Conservation (phyloP, 1,284 basidiomycete species). For the Trichosporon sp. region DNA sequence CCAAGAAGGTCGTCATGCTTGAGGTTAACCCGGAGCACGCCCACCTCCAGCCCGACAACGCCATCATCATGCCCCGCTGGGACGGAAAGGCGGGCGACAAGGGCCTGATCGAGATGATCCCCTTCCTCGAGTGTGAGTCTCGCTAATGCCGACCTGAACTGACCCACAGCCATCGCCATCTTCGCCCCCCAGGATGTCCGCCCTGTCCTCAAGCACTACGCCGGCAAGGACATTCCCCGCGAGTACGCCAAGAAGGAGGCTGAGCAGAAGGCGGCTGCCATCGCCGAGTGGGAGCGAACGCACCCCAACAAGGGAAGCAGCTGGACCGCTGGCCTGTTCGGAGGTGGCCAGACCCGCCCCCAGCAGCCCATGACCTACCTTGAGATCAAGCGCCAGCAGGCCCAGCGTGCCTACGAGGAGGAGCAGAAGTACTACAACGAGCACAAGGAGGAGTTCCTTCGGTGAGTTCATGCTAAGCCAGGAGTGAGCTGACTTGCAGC, state of each 20-base stretch:
- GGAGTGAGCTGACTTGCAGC: constrained; percentile 29
- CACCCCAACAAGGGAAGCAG: constrained; percentile 47
- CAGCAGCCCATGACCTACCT: constrained; percentile 72
- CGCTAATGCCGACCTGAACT: not conserved
- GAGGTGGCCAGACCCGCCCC: constrained; percentile 45
- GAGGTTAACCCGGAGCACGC: constrained; percentile 79
- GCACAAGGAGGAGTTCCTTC: constrained; percentile 76
- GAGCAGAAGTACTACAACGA: constrained; percentile 82
- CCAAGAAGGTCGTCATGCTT: constrained; percentile 81
- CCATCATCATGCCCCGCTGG: constrained; percentile 82
- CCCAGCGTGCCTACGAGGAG: constrained; percentile 74
- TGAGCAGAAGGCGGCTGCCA: constrained; percentile 66
- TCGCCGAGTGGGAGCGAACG: constrained; percentile 76
- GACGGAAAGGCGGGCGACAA: constrained; percentile 71
- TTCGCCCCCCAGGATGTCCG: constrained; percentile 81
- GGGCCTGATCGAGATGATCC: constrained; percentile 84
- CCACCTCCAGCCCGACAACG: constrained; percentile 81
- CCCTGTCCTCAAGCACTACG: constrained; percentile 76
- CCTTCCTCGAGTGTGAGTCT: constrained; percentile 90
- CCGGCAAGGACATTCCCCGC: constrained; percentile 78
- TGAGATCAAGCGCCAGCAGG: constrained; percentile 82
- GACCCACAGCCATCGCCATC: constrained; percentile 70
- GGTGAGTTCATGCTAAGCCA: constrained; percentile 35
- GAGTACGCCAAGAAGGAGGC: constrained; percentile 87
- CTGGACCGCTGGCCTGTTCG: constrained; percentile 60